Percentiles rank a stretch among this genome's conserved stretches.
phyloP scores from a whole-genome alignment of 2,329 filamentous ascomycete species.

The Neopestalotiopsis sp. region DNA sequence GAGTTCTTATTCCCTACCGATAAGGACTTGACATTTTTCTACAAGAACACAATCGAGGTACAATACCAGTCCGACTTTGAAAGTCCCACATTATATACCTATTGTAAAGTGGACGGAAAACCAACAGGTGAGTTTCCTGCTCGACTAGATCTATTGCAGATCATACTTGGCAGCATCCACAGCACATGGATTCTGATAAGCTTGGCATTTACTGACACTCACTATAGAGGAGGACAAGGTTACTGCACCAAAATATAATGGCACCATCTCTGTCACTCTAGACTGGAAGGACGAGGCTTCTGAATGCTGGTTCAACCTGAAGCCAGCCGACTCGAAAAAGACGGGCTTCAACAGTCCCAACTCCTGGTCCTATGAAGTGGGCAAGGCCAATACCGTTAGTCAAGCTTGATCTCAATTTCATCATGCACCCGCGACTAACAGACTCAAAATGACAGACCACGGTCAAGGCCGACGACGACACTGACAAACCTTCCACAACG shows the following conservation, averaged over 20 bases:
- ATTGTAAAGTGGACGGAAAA: background rate
- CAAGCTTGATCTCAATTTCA: background rate
- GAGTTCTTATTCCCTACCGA: background rate
- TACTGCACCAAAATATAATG: background rate
- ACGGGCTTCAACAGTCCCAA: conserved; percentile 6
- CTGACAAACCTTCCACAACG: background rate
- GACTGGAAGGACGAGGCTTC: background rate
- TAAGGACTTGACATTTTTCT: background rate
- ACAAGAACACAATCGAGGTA: conserved; percentile 11
- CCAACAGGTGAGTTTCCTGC: background rate
- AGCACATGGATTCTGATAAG: no score
- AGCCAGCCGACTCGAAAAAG: background rate
- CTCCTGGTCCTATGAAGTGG: background rate
- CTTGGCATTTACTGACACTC: background rate
- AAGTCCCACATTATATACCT: conserved; percentile 2
- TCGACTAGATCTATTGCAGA: background rate
- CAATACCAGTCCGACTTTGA: conserved; percentile 7
- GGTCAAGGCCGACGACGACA: background rate
- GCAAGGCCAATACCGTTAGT: background rate
- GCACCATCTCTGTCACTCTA: background rate
- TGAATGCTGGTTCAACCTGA: conserved; percentile 7
- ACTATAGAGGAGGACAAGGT: background rate
- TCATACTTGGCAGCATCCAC: background rate
- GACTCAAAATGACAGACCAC: background rate
- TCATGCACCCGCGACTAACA: background rate